Conservation (phyloP, 2,329 filamentous ascomycete genomes). For the Cytospora piceicola region DNA sequence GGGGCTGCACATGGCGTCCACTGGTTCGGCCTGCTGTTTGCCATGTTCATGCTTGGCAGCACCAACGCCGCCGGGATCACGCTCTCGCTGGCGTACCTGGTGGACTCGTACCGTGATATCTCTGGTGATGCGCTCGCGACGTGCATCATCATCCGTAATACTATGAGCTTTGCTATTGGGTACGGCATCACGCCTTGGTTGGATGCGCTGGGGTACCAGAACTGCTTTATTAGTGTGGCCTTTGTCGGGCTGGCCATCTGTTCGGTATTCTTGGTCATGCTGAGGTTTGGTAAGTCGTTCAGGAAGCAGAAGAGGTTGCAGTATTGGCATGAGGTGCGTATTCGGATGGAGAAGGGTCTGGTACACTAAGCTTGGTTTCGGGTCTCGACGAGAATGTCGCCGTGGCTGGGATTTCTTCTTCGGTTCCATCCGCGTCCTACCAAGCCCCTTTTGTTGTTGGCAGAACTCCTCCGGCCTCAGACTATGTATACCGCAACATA, state of each 20-base stretch:
- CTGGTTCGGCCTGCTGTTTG: conserved; percentile 49
- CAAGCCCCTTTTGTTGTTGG: neutral
- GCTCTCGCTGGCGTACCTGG: conserved; percentile 49
- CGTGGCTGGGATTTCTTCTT: neutral
- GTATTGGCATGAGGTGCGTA: conserved; percentile 39
- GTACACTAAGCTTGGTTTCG: conserved; percentile 34
- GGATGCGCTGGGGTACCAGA: conserved; percentile 27
- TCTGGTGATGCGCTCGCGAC: conserved; percentile 54
- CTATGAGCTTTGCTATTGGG: conserved; percentile 31
- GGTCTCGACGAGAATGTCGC: neutral
- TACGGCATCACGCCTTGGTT: conserved; percentile 31
- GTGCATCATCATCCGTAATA: conserved; percentile 45
- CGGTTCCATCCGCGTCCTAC: neutral
- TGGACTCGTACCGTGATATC: conserved; percentile 53
- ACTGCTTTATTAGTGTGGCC: conserved; percentile 35
- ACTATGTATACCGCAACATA: neutral
- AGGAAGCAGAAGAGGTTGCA: conserved; percentile 37
- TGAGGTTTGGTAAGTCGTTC: conserved; percentile 39
- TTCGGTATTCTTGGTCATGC: conserved; percentile 38
- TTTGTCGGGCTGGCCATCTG: conserved; percentile 40
- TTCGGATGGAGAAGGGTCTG: conserved; percentile 37
- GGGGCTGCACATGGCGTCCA: conserved; percentile 53
- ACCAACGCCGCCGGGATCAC: conserved; percentile 49
- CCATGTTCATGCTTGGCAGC: conserved; percentile 50
- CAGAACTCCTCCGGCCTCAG: neutral